Conservation (phyloP, 2,329 filamentous ascomycete genomes). For the Ophiostoma triangulosporum region DNA sequence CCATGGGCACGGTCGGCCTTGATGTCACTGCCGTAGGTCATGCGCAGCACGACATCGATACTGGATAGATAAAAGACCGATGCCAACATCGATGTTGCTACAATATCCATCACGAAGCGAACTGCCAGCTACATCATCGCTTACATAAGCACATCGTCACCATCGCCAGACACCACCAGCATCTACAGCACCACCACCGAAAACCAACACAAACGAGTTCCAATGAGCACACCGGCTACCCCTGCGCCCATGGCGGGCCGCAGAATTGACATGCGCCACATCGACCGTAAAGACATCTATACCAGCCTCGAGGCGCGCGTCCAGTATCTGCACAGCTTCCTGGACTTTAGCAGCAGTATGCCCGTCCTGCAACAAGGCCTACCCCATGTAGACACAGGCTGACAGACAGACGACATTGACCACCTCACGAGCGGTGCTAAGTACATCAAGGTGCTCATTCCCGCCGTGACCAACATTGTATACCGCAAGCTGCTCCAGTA, state of each 20-base stretch:
- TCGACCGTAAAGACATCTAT: constrained; percentile 59
- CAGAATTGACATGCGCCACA: constrained; percentile 32
- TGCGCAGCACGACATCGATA: too few species aligned
- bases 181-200: background rate
- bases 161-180: background rate
- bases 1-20: too few species aligned
- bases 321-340: constrained; percentile 59
- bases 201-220: background rate
- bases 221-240: background rate
- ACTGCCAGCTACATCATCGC: background rate
- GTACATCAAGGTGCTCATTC: constrained; percentile 71
- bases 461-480: constrained; percentile 70
- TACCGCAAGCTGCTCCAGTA: constrained; percentile 71
- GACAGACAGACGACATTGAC: constrained; percentile 50
- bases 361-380: constrained; percentile 3
- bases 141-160: background rate
- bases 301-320: constrained; percentile 56
- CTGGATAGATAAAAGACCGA: too few species aligned
- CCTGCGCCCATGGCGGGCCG: constrained; percentile 7
- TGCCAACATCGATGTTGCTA: background rate
- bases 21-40: too few species aligned
- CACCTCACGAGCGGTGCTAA: constrained; percentile 56
- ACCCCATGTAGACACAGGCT: background rate
- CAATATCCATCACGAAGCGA: background rate
- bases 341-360: constrained; percentile 60